Percentiles rank a stretch among this genome's conserved stretches.
Conservation (phyloP, 2,329 filamentous ascomycete species). For the Calonectria hawksworthii region DNA sequence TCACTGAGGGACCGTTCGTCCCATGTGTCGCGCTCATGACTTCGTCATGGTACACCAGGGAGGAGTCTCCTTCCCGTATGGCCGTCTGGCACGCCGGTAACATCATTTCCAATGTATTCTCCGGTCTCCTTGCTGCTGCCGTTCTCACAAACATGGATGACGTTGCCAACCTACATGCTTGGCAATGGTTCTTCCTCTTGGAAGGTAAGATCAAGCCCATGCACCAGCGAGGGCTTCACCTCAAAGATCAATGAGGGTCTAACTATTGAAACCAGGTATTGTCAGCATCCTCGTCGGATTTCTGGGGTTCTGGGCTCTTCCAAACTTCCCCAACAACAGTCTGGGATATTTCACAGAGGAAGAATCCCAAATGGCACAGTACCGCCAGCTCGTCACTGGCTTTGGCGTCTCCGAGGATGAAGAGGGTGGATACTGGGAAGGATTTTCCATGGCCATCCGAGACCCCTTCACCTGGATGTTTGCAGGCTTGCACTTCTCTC, state of each 20-base stretch:
- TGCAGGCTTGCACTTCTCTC: constrained; percentile 55
- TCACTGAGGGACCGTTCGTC: constrained; percentile 56
- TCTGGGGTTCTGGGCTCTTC: constrained; percentile 52
- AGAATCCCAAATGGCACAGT: constrained; percentile 54
- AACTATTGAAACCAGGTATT: constrained; percentile 34
- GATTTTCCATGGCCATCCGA: constrained; percentile 47
- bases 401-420: constrained; percentile 53
- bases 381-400: constrained; percentile 51
- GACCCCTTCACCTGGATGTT: constrained; percentile 56
- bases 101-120: constrained; percentile 59
- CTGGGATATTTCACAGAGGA: constrained; percentile 51
- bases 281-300: constrained; percentile 50
- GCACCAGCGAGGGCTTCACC: background rate
- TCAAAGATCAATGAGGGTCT: background rate
- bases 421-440: constrained; percentile 53
- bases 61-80: constrained; percentile 58
- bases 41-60: constrained; percentile 61
- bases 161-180: constrained; percentile 49
- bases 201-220: constrained; percentile 37
- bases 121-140: constrained; percentile 58
- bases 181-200: constrained; percentile 59
- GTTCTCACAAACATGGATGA: constrained; percentile 59
- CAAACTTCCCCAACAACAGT: constrained; percentile 52
- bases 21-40: constrained; percentile 60
- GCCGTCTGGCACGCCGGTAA: constrained; percentile 62